phyloP scores from a whole-genome alignment of 208 protist genomes.

The Leishmania amazonensis region DNA sequence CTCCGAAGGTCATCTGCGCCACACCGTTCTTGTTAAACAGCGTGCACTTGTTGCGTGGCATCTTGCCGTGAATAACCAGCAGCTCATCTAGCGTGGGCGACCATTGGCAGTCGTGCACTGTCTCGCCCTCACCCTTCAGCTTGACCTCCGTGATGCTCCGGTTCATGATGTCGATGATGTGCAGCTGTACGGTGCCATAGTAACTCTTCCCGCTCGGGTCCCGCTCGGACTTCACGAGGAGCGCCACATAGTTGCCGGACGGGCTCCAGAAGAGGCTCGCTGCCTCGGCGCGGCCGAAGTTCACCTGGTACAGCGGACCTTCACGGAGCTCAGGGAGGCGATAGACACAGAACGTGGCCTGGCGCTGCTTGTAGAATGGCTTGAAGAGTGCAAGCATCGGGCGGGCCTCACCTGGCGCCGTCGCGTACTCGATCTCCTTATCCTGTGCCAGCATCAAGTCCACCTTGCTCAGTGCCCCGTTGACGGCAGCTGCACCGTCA shows the following conservation, averaged over 20 bases:
- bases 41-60: conserved; percentile 91
- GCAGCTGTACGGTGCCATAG: conserved; percentile 82
- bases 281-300: conserved; percentile 75
- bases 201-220: conserved; percentile 89
- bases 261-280: conserved; percentile 68
- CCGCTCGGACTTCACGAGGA: conserved; percentile 80
- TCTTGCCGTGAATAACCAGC: conserved; percentile 88
- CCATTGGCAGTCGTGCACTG: conserved; percentile 91
- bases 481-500: neutral
- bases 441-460: conserved; percentile 80
- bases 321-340: conserved; percentile 77
- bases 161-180: conserved; percentile 76
- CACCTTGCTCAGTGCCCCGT: conserved; percentile 58
- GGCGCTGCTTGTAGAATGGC: conserved; percentile 79
- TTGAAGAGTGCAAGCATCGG: conserved; percentile 84
- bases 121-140: conserved; percentile 68
- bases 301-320: conserved; percentile 57
- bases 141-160: conserved; percentile 69
- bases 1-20: conserved; percentile 84
- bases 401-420: conserved; percentile 44
- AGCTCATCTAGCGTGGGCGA: conserved; percentile 73
- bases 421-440: conserved; percentile 76
- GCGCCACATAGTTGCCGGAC: conserved; percentile 65
- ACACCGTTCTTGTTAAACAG: conserved; percentile 80
- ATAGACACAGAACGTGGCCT: conserved; percentile 64